Conservation (phyloP, 116 monocot genomes). For the Papilionanthe hybrid region DNA sequence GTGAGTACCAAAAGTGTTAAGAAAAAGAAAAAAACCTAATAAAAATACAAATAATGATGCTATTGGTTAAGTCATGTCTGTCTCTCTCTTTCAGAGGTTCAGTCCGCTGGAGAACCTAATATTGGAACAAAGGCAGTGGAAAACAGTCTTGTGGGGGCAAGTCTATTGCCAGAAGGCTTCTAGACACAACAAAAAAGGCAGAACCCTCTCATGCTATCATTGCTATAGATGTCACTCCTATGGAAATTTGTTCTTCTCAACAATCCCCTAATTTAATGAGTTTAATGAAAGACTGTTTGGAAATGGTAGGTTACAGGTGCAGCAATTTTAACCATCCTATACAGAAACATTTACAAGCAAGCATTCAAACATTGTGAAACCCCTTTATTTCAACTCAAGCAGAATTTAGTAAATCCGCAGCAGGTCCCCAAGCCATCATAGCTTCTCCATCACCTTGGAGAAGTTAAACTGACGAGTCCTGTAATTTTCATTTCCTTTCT, state of each 20-base stretch:
- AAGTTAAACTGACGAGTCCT: too few species aligned
- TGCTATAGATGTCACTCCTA: slow-evolving; percentile 14
- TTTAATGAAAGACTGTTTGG: neutral
- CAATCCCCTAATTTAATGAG: slow-evolving; percentile 12
- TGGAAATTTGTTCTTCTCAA: slow-evolving; percentile 21
- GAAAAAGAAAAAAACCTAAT: too few species aligned
- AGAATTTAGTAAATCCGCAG: too few species aligned
- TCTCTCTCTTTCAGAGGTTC: slow-evolving; percentile 32
- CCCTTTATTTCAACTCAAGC: too few species aligned
- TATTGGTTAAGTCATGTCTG: slow-evolving; percentile 34
- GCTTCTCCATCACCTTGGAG: too few species aligned
- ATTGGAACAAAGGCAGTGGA: slow-evolving; percentile 30
- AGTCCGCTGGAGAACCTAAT: slow-evolving; percentile 38
- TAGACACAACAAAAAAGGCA: slow-evolving; percentile 15
- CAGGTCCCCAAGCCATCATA: too few species aligned
- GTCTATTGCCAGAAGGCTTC: slow-evolving; percentile 27
- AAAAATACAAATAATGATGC: too few species aligned
- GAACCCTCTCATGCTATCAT: slow-evolving; percentile 10
- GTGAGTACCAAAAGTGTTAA: too few species aligned
- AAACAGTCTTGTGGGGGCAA: slow-evolving; percentile 22
- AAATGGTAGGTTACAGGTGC: slow-evolving; percentile 1
- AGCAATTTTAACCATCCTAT: too few species aligned
- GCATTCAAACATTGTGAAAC: too few species aligned
- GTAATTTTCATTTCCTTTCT: too few species aligned
- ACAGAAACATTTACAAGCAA: too few species aligned